phyloP scores from a whole-genome alignment of 140 eudicot genomes.

The Senecio squalidus region DNA sequence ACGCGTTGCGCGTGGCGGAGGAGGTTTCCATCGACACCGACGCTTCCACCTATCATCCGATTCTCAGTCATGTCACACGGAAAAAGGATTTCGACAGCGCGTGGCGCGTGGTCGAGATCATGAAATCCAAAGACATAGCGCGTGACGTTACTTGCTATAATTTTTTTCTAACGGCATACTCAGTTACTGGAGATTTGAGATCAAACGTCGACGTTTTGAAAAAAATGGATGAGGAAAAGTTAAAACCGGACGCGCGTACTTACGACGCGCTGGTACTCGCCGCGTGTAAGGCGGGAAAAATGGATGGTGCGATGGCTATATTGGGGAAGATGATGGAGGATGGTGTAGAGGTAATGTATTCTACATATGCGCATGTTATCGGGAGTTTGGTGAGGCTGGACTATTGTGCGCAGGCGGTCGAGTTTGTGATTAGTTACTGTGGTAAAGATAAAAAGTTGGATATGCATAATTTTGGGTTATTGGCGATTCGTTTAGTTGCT shows the following conservation, averaged over 20 bases:
- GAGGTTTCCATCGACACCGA: constrained; percentile 35
- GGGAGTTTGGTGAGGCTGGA: constrained; percentile 30
- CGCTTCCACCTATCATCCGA: constrained; percentile 44
- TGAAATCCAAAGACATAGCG: constrained; percentile 25
- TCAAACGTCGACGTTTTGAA: constrained; percentile 32
- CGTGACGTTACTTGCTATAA: constrained; percentile 48
- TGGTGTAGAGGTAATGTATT: constrained; percentile 32
- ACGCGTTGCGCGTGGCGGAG: constrained; percentile 48
- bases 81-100: constrained; percentile 32
- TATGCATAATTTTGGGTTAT: constrained; percentile 38
- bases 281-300: constrained; percentile 55
- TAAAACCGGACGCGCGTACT: constrained; percentile 45
- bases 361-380: constrained; percentile 49
- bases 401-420: constrained; percentile 55
- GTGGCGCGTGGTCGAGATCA: constrained; percentile 38
- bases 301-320: constrained; percentile 52
- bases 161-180: constrained; percentile 39
- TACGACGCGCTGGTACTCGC: constrained; percentile 77
- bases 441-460: constrained; percentile 50
- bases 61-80: constrained; percentile 34
- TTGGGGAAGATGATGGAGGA: constrained; percentile 52
- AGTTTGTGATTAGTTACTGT: constrained; percentile 46
- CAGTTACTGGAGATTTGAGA: constrained; percentile 34
- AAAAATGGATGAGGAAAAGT: constrained; percentile 39
- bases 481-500: constrained; percentile 39